Evolutionary conservation across 192 early-diverging fungal species (phyloP).

Genomic region (Phlyctochytrium bullatum): DNA sequence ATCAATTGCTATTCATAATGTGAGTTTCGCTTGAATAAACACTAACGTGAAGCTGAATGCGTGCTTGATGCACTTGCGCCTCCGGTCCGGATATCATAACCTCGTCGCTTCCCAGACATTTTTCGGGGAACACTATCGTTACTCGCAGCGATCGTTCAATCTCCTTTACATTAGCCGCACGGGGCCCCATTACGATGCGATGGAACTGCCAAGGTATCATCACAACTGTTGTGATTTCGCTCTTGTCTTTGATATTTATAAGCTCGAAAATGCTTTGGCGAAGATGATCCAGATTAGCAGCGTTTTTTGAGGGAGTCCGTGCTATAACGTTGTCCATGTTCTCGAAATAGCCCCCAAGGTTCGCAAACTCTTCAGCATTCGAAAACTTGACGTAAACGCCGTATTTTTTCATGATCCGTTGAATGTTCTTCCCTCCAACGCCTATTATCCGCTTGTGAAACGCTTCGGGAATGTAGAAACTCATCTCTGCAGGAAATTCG

Average conservation of each 20-base stretch:
- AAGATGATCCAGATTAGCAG: slow-evolving; percentile 56
- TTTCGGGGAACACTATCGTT: slow-evolving; percentile 61
- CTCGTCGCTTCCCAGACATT: slow-evolving; percentile 59
- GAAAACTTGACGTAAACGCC: slow-evolving; percentile 88
- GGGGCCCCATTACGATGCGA: slow-evolving; percentile 49
- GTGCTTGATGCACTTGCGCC: slow-evolving; percentile 50
- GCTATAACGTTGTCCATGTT: slow-evolving; percentile 83
- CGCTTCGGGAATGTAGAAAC: slow-evolving; percentile 76
- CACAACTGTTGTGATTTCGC: slow-evolving; percentile 46
- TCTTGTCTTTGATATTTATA: slow-evolving; percentile 42
- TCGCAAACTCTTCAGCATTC: slow-evolving; percentile 71
- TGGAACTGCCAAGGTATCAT: slow-evolving; percentile 61
- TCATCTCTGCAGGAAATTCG: slow-evolving; percentile 84
- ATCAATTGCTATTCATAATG: slow-evolving; percentile 35
- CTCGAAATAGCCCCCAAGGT: slow-evolving; percentile 73
- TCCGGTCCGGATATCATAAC: slow-evolving; percentile 60
- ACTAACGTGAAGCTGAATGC: slow-evolving; percentile 51
- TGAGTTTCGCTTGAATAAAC: too few relatives aligned
- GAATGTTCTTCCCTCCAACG: slow-evolving; percentile 84
- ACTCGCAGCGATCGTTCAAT: slow-evolving; percentile 58
- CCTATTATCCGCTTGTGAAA: slow-evolving; percentile 88
- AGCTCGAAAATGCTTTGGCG: slow-evolving; percentile 67
- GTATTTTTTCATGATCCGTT: slow-evolving; percentile 86
- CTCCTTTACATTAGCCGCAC: slow-evolving; percentile 46
- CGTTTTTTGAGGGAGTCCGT: slow-evolving; percentile 74